Evolutionary conservation across 768 basidiomycete genomes (phyloP).

Genomic region (Tulasnella sp.): DNA sequence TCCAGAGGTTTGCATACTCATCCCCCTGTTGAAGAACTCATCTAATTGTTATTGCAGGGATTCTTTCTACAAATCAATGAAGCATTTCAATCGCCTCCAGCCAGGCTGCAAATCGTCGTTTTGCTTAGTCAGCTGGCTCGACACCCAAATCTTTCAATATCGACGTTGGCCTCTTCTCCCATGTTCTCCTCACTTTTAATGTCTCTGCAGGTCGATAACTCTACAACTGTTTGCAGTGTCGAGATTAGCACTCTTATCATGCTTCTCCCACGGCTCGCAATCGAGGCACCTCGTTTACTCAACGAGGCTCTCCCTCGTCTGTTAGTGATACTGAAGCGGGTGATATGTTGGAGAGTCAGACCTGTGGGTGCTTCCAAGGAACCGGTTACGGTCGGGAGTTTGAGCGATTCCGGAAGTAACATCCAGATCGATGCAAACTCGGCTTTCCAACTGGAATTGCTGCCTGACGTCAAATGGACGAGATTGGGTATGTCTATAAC

Average conservation of each 20-base stretch:
- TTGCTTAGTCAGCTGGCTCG: constrained; percentile 42
- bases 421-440: not conserved
- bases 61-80: constrained; percentile 53
- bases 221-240: constrained; percentile 54
- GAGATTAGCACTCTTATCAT: constrained; percentile 53
- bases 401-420: not conserved
- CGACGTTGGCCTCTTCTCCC: constrained; percentile 37
- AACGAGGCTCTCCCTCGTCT: constrained; percentile 50
- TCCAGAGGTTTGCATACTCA: constrained; percentile 41
- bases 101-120: constrained; percentile 55
- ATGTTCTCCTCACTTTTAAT: constrained; percentile 51
- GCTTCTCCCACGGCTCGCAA: constrained; percentile 60
- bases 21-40: not conserved
- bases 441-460: not conserved
- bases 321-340: constrained; percentile 52
- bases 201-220: constrained; percentile 61
- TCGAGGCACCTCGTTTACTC: constrained; percentile 43
- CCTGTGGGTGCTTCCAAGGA: too few species aligned
- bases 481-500: constrained; percentile 29
- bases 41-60: constrained; percentile 35
- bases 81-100: constrained; percentile 46
- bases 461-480: constrained; percentile 51
- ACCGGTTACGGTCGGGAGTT: not conserved
- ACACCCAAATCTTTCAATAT: constrained; percentile 14
- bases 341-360: constrained; percentile 61